Conservation (phyloP, 164 flowering plant genomes). For the Magnolia changhungtana region DNA sequence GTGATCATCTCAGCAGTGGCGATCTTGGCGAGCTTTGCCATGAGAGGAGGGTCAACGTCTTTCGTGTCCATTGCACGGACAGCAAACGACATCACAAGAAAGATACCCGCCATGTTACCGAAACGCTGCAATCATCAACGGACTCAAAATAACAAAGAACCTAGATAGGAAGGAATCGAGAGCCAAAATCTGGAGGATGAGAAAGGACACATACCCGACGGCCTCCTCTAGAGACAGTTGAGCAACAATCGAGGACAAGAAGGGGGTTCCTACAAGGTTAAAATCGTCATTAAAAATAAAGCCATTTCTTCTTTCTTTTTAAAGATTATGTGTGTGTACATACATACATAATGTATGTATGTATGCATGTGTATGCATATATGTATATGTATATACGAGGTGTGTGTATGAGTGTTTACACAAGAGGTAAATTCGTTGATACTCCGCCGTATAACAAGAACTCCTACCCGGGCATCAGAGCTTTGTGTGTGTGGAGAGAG, state of each 20-base stretch:
- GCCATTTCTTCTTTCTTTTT: background rate
- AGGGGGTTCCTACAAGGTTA: conserved; percentile 59
- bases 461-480: too few relatives aligned
- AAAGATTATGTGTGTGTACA: background rate
- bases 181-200: background rate
- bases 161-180: background rate
- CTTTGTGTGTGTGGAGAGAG: too few relatives aligned
- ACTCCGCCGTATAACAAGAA: too few relatives aligned
- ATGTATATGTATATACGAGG: too few relatives aligned
- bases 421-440: too few relatives aligned
- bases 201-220: conserved; percentile 51
- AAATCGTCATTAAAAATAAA: background rate
- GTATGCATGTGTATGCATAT: too few relatives aligned
- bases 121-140: conserved; percentile 51
- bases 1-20: conserved; percentile 83
- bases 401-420: too few relatives aligned
- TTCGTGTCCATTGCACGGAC: conserved; percentile 52
- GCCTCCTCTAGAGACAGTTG: conserved; percentile 76
- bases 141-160: background rate
- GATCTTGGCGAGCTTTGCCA: conserved; percentile 76
- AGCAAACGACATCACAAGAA: conserved; percentile 79
- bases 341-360: too few relatives aligned
- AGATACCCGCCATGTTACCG: conserved; percentile 83
- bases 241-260: conserved; percentile 86
- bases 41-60: conserved; percentile 61